Conservation (phyloP, 306 rosid genomes). For the Sophora flavescens region DNA sequence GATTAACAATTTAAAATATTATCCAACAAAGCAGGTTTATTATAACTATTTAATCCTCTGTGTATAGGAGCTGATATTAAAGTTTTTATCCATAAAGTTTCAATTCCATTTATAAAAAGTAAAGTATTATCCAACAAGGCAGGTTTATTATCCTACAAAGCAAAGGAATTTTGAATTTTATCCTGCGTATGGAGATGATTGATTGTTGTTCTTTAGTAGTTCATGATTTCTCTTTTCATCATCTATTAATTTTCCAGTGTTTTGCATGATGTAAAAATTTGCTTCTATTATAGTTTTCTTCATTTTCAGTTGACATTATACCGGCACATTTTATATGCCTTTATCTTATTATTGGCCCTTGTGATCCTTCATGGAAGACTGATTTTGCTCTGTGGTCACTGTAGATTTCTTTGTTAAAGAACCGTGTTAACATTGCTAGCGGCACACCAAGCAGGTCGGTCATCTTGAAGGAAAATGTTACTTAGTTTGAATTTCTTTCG, state of each 20-base stretch:
- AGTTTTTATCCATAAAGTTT: not conserved
- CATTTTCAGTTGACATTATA: not conserved
- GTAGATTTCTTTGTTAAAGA: constrained; percentile 80
- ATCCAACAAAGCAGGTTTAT: not conserved
- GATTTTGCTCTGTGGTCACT: constrained; percentile 34
- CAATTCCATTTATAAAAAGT: not conserved
- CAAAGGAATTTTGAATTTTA: not conserved
- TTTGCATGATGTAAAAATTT: not conserved
- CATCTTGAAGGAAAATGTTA: not conserved
- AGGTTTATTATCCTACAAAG: not conserved
- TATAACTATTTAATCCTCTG: not conserved
- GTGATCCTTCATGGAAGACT: constrained; percentile 30
- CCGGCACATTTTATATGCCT: not conserved
- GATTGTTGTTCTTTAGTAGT: not conserved
- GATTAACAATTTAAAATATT: too few relatives aligned
- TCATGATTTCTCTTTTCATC: not conserved
- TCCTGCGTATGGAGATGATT: constrained; percentile 1
- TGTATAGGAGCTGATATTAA: not conserved
- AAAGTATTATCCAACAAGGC: not conserved
- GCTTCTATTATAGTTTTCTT: not conserved
- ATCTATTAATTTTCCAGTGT: not conserved
- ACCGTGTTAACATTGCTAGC: constrained; percentile 85
- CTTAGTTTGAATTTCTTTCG: too few relatives aligned
- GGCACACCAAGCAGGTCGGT: constrained; percentile 98
- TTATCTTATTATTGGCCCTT: not conserved